Evolutionary conservation across 176 grass and related monocot genomes (phyloP).

Genomic region (Avena eriantha): DNA sequence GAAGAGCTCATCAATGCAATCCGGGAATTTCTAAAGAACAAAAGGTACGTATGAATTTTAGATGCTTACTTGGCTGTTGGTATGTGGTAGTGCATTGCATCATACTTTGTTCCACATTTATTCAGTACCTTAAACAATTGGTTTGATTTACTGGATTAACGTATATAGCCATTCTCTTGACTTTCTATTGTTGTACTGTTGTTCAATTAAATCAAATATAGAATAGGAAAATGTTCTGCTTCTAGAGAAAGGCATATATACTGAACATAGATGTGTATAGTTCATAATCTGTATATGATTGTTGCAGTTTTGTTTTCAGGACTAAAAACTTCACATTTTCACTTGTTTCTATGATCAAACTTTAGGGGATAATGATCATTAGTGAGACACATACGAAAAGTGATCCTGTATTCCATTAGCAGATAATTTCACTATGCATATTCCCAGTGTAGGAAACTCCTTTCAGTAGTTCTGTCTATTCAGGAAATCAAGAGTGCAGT

Average conservation of each 20-base stretch:
- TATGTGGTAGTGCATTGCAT: neutral
- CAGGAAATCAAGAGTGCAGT: neutral
- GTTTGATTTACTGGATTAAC: neutral
- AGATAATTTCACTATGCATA: neutral
- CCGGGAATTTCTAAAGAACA: conserved; percentile 6
- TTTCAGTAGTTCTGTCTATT: conserved; percentile 3
- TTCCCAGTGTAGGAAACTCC: neutral
- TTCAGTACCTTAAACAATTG: neutral
- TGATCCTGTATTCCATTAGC: neutral
- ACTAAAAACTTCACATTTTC: neutral
- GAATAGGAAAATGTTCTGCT: neutral
- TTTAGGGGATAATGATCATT: conserved; percentile 18
- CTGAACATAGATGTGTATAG: neutral
- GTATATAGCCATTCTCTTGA: neutral
- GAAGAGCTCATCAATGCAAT: conserved; percentile 16
- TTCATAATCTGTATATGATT: neutral
- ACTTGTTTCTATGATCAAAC: neutral
- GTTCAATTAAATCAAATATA: conserved; percentile 5
- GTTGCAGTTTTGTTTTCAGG: neutral
- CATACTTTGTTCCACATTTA: neutral
- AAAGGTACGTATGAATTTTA: conserved; percentile 7
- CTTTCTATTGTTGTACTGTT: neutral
- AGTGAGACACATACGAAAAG: neutral
- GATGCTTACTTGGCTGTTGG: neutral
- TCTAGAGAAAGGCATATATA: neutral